Evolutionary conservation across 2,329 filamentous ascomycete species (phyloP), one percentile per base, ranked within the genome.

Genomic region (Fusarium abutilonis): DNA sequence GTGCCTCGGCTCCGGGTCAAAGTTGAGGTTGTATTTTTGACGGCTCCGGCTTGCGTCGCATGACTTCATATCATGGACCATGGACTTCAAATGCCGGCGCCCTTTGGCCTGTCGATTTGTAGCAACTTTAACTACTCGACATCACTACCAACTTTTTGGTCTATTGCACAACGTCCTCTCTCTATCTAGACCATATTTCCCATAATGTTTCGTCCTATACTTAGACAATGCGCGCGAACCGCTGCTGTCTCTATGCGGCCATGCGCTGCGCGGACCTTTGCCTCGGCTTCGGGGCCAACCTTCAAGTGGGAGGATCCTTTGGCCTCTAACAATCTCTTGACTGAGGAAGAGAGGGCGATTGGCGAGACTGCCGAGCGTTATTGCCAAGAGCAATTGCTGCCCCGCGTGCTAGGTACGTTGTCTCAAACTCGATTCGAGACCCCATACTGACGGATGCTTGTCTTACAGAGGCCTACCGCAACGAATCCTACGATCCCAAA

Each of bases 241-340:
- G 57, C 65, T 42, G 57, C 62, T 15, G 9, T 43, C 51, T 63
- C 69, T 32, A 31, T 68, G 60, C 64, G 68, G 54, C 70, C 69
- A 56, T 68, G 63, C 39, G 70, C 66, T 54, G 66, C 60, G 42
- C 70, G 76, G 52, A 66, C 71, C 60, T 79, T 76, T 62, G 76
- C 77, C 39, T 77, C 77, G 10, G 70, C 74, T 26, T 58, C 67
- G 34, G 68, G 68, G 23, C 70, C 75, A 4, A 65, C 68, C 17
- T 98, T 97, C 76, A 88, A 96, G 75, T 99, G 95, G 94, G 86
- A 95, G 75, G 95, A 99, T 73, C 93, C 95, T 17, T 81, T 99
- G 56, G 84, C 83, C 23, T 83, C 89, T 32, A 88, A 87, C 70
- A 89, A 87, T 71, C 79, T 97, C 40, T 85, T 93, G 71, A 97